phyloP scores from a whole-genome alignment of 306 rosid species.

The Potentilla sterilis region DNA sequence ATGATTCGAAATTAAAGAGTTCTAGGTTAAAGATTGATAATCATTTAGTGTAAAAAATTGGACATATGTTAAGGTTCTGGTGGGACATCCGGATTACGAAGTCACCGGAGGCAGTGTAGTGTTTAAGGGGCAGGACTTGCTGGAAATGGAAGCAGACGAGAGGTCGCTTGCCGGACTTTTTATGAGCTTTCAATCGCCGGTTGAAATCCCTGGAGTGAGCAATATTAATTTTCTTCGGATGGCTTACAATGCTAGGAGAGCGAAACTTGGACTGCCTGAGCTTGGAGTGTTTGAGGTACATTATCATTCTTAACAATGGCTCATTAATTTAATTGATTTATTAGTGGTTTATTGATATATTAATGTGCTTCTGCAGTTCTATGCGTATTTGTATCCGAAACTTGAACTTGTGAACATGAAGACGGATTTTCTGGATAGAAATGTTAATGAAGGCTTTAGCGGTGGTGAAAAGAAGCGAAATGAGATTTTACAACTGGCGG shows the following conservation, averaged over 20 bases:
- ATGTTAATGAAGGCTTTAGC: constrained; percentile 95
- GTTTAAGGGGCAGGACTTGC: constrained; percentile 75
- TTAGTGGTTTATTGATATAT: constrained; percentile 2
- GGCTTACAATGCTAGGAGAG: constrained; percentile 89
- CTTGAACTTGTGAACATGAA: constrained; percentile 87
- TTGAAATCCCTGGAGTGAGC: constrained; percentile 89
- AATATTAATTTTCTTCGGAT: constrained; percentile 76
- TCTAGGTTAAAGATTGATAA: not conserved
- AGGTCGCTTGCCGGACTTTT: constrained; percentile 84
- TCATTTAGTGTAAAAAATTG: not conserved
- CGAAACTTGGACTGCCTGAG: constrained; percentile 72
- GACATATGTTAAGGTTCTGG: constrained; percentile 57
- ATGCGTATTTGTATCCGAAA: constrained; percentile 70
- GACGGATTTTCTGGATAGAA: constrained; percentile 84
- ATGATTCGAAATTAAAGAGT: not conserved
- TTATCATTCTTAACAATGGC: not conserved
- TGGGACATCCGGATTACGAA: constrained; percentile 91
- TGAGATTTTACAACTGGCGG: constrained; percentile 92
- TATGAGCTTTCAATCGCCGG: constrained; percentile 94
- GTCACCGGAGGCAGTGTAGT: constrained; percentile 75
- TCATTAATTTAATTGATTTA: not conserved
- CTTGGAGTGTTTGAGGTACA: constrained; percentile 84
- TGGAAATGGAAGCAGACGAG: constrained; percentile 84
- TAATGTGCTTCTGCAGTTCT: constrained; percentile 59
- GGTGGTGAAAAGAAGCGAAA: constrained; percentile 96